Evolutionary conservation across 768 basidiomycete species (phyloP).

Genomic region (Crucibulum laeve): DNA sequence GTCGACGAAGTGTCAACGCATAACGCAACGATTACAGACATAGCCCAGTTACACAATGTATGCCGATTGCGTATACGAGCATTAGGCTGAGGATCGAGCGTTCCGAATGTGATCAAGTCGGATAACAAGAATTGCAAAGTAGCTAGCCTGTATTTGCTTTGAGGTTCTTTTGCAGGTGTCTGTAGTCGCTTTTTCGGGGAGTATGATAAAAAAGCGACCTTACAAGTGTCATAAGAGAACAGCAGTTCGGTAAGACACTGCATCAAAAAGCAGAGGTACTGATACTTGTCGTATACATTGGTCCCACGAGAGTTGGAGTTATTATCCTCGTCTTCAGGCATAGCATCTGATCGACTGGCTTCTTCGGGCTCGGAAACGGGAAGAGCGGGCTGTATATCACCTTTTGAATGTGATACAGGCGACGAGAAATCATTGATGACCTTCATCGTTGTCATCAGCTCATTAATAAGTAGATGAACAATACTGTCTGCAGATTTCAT

Average conservation of each 20-base stretch:
- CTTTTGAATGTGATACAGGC: slow-evolving; percentile 8
- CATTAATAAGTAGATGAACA: slow-evolving; percentile 67
- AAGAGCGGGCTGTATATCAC: slow-evolving; percentile 2
- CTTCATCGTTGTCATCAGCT: slow-evolving; percentile 64
- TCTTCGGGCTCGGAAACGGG: slow-evolving; percentile 1
- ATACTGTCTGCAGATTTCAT: slow-evolving; percentile 49
- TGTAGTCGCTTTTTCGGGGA: slow-evolving; percentile 61
- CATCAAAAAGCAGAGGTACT: slow-evolving; percentile 82
- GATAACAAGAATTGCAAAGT: slow-evolving; percentile 79
- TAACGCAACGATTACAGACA: slow-evolving; percentile 88
- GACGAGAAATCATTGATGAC: slow-evolving; percentile 27
- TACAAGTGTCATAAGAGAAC: slow-evolving; percentile 91
- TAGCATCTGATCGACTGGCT: not conserved
- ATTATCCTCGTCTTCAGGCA: not conserved
- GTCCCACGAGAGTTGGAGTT: slow-evolving; percentile 3
- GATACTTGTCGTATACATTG: slow-evolving; percentile 33
- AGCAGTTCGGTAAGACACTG: slow-evolving; percentile 88
- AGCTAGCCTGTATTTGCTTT: slow-evolving; percentile 54
- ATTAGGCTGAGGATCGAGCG: slow-evolving; percentile 60
- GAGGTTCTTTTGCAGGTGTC: slow-evolving; percentile 58
- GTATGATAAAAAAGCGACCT: slow-evolving; percentile 80
- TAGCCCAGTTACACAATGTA: slow-evolving; percentile 78
- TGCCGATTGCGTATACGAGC: slow-evolving; percentile 51
- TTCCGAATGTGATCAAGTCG: slow-evolving; percentile 77
- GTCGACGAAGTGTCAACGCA: slow-evolving; percentile 77